Percentiles rank a stretch among this genome's conserved stretches.
Conservation (phyloP, 1,284 basidiomycete genomes). For the Tetrapyrgos nigripes region DNA sequence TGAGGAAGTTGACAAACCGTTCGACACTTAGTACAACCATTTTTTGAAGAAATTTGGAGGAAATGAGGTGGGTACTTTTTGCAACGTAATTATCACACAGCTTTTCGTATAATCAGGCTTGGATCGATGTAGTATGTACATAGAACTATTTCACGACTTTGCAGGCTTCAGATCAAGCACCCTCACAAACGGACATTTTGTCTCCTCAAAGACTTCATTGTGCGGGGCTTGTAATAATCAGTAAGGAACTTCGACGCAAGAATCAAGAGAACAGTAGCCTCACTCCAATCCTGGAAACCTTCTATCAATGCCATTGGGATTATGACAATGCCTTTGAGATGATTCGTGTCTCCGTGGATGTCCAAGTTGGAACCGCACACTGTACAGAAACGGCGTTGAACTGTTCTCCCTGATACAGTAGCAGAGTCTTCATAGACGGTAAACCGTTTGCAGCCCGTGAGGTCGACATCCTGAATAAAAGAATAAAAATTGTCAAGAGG, state of each 20-base stretch:
- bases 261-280: constrained; percentile 8
- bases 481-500: not conserved
- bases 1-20: too few relatives aligned
- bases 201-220: too few relatives aligned
- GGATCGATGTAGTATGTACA: too few relatives aligned
- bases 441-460: constrained; percentile 34
- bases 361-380: constrained; percentile 41
- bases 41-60: too few relatives aligned
- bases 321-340: constrained; percentile 23
- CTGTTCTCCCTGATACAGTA: constrained; percentile 34
- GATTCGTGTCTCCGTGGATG: constrained; percentile 28
- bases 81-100: too few relatives aligned
- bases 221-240: not conserved
- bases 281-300: constrained; percentile 31
- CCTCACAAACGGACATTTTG: too few relatives aligned
- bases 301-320: constrained; percentile 32
- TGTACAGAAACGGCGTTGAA: constrained; percentile 40
- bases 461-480: not conserved
- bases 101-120: too few relatives aligned
- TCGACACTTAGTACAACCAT: too few relatives aligned
- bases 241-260: not conserved
- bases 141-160: too few relatives aligned
- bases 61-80: too few relatives aligned
- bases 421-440: constrained; percentile 34
- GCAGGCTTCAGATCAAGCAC: too few relatives aligned